Evolutionary conservation across 371 early-diverging fungal genomes (phyloP).

Genomic region (Coemansia sp.): DNA sequence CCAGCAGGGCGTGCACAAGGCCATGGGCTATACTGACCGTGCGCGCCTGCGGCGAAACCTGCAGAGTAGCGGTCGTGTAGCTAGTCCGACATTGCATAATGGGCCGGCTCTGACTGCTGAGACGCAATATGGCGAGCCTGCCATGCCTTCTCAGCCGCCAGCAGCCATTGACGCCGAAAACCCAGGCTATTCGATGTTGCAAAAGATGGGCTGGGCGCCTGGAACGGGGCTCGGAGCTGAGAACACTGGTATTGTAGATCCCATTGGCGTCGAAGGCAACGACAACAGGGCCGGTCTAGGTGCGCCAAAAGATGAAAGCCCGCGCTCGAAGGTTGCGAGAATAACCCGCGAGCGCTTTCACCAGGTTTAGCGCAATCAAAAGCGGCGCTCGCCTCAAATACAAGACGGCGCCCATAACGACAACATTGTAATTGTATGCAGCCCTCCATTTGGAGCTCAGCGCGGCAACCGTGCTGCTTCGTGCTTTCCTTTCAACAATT

Average conservation of each 20-base stretch:
- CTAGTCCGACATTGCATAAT: neutral
- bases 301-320: constrained; percentile 8
- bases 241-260: constrained; percentile 21
- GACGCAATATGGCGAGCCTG: too few species aligned
- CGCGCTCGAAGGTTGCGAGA: constrained; percentile 6
- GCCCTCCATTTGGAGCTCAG: too few species aligned
- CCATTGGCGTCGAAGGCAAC: constrained; percentile 20
- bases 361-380: neutral
- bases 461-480: too few species aligned
- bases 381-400: too few species aligned
- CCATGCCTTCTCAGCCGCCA: neutral
- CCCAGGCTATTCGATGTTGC: constrained; percentile 28
- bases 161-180: constrained; percentile 15
- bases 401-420: too few species aligned
- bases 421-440: too few species aligned
- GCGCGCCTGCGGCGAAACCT: constrained; percentile 17
- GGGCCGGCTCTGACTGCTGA: neutral
- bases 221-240: constrained; percentile 42
- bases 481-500: too few species aligned
- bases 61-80: neutral
- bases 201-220: constrained; percentile 40
- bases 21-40: constrained; percentile 20
- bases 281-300: constrained; percentile 24
- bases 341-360: constrained; percentile 32
- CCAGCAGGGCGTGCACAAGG: constrained; percentile 1